phyloP scores from a whole-genome alignment of 2,329 filamentous ascomycete species.

The Dactylonectria estremocensis region DNA sequence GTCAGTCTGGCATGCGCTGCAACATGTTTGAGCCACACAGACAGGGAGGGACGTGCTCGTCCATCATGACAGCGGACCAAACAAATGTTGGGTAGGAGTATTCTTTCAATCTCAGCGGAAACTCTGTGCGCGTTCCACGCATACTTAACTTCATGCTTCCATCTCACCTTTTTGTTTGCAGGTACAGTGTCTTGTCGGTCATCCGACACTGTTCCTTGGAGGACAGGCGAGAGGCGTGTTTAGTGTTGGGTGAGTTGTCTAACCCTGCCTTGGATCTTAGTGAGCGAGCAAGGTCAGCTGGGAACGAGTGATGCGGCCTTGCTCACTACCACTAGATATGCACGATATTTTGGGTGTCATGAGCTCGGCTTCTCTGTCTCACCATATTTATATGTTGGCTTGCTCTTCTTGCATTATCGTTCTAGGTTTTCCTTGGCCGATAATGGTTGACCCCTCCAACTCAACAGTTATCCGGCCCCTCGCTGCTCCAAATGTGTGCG shows the following conservation, averaged over 20 bases:
- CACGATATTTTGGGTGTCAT: neutral
- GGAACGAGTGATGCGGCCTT: neutral
- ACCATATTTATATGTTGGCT: neutral
- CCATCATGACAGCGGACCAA: neutral
- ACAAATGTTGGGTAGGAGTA: neutral
- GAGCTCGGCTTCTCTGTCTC: neutral
- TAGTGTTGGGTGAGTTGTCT: neutral
- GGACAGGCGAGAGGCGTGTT: too few relatives aligned
- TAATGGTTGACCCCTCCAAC: neutral
- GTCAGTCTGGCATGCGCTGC: neutral
- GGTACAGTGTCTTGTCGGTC: neutral
- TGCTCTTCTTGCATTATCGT: neutral
- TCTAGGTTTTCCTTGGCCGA: slow-evolving; percentile 8
- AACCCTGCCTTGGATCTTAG: neutral
- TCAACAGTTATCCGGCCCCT: slow-evolving; percentile 14
- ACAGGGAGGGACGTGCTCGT: neutral
- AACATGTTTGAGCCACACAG: neutral
- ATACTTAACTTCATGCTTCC: neutral
- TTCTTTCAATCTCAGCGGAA: neutral
- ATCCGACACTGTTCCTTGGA: neutral
- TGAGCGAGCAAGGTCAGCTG: neutral
- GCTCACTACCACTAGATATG: neutral
- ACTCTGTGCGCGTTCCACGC: neutral
- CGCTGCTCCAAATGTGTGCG: slow-evolving; percentile 20
- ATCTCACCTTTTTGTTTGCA: neutral